phyloP scores from a whole-genome alignment of 164 flowering plant species.

The Cinnamomum micranthum region DNA sequence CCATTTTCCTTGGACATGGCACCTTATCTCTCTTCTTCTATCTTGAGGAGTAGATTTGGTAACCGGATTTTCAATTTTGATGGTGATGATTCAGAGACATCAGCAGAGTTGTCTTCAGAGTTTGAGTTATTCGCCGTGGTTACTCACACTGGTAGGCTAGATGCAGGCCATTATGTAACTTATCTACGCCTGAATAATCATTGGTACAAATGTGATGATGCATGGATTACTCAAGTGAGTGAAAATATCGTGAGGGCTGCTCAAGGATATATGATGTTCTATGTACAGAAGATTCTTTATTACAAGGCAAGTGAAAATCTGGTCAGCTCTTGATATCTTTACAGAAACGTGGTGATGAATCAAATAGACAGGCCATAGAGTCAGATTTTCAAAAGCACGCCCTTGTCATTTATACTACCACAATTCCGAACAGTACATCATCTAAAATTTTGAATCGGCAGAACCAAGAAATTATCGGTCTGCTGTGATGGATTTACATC shows the following conservation, averaged over 20 bases:
- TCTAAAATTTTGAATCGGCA: conserved; percentile 14
- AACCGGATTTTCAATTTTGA: conserved; percentile 67
- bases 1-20: conserved; percentile 84
- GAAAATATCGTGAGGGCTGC: conserved; percentile 70
- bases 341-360: conserved; percentile 3
- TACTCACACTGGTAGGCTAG: conserved; percentile 77
- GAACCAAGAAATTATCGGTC: conserved; percentile 12
- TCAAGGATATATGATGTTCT: conserved; percentile 85
- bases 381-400: conserved; percentile 3
- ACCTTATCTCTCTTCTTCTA: conserved; percentile 85
- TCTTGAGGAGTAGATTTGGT: conserved; percentile 71
- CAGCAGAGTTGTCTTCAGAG: conserved; percentile 55
- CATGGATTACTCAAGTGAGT: conserved; percentile 77
- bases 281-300: conserved; percentile 69
- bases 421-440: conserved; percentile 2
- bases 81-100: conserved; percentile 50
- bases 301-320: conserved; percentile 58
- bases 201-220: conserved; percentile 96
- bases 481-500: background rate
- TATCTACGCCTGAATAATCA: conserved; percentile 60
- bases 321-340: conserved; percentile 19
- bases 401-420: background rate
- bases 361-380: conserved; percentile 1
- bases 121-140: conserved; percentile 91
- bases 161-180: conserved; percentile 86